phyloP scores from a whole-genome alignment of 2,329 filamentous ascomycete species.

The Fusarium protoensiforme region DNA sequence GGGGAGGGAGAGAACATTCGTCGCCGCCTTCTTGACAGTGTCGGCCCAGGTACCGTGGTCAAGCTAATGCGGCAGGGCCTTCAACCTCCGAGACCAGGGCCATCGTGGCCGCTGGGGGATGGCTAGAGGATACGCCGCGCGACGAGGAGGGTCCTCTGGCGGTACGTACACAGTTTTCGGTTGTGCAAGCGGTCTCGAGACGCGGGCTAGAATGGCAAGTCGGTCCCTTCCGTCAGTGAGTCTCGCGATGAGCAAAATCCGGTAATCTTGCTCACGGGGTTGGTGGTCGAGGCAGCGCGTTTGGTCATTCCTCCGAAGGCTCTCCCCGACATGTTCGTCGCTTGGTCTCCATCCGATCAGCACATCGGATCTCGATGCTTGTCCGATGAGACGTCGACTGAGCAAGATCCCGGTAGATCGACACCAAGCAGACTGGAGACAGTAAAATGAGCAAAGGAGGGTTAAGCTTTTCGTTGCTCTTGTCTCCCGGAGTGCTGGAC shows the following conservation, averaged over 20 bases:
- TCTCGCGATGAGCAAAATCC: background rate
- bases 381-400: slow-evolving; percentile 17
- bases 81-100: slow-evolving; percentile 31
- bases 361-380: slow-evolving; percentile 27
- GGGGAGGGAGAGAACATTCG: slow-evolving; percentile 25
- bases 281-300: background rate
- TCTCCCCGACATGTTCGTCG: slow-evolving; percentile 16
- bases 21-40: slow-evolving; percentile 24
- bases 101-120: slow-evolving; percentile 33
- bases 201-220: slow-evolving; percentile 2
- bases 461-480: slow-evolving; percentile 34
- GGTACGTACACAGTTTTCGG: slow-evolving; percentile 15
- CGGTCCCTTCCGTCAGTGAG: slow-evolving; percentile 4
- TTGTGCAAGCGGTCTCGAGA: slow-evolving; percentile 3
- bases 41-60: slow-evolving; percentile 30
- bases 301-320: slow-evolving; percentile 13
- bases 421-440: slow-evolving; percentile 21
- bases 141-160: slow-evolving; percentile 13
- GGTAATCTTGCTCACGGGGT: slow-evolving; percentile 2
- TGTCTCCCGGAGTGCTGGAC: slow-evolving; percentile 35
- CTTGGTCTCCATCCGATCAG: slow-evolving; percentile 10
- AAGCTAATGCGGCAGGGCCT: slow-evolving; percentile 41
- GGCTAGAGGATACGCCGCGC: slow-evolving; percentile 16
- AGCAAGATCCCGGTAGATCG: slow-evolving; percentile 26
- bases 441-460: slow-evolving; percentile 36